These are phyloP conservation scores for Pseudohyphozyma bogoriensis DNA, from an alignment of 768 basidiomycete species.

Conservation along the genomic window DNA sequence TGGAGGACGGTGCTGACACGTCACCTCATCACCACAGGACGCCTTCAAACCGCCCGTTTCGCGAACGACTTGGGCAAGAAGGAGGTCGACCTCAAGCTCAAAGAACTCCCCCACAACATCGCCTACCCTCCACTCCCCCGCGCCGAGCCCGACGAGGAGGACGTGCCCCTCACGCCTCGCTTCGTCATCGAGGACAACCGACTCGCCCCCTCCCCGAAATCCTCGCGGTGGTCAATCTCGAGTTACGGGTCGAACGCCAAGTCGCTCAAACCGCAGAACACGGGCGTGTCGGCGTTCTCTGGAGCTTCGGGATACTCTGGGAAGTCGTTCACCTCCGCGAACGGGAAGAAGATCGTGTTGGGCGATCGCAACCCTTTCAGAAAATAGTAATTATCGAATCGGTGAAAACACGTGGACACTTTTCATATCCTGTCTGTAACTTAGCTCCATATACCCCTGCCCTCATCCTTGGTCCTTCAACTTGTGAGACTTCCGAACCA, in stretches of 20 bases:
- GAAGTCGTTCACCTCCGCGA: background rate
- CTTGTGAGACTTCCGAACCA: no score
- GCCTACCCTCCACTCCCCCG: constrained; percentile 19
- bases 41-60: constrained; percentile 15
- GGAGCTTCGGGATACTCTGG: background rate
- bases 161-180: background rate
- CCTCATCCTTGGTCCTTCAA: no score
- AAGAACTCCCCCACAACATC: constrained; percentile 9
- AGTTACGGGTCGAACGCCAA: background rate
- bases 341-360: background rate
- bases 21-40: background rate
- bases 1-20: background rate
- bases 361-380: background rate
- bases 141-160: background rate
- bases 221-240: background rate
- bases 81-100: constrained; percentile 25
- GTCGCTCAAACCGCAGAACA: background rate
- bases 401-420: no score
- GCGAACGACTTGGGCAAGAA: constrained; percentile 18
- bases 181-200: constrained; percentile 1
- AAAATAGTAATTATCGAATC: background rate
- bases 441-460: no score
- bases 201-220: background rate
- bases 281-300: background rate
- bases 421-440: no score